These are phyloP conservation scores for Chlorella vulgaris DNA, from an alignment of 139 green algal species.

Conservation along the genomic window DNA sequence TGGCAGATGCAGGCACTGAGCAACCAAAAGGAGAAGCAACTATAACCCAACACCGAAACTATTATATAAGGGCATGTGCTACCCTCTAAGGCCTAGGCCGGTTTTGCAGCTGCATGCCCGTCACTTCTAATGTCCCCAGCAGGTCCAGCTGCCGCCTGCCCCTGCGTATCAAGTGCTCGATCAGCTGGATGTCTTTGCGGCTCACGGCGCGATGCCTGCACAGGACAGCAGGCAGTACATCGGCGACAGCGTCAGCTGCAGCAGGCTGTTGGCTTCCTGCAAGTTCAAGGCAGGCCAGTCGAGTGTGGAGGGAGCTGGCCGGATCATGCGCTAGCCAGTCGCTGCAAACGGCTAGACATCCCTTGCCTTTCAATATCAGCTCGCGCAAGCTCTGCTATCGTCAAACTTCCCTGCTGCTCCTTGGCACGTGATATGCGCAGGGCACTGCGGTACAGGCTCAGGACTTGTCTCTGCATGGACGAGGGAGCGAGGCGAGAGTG, in stretches of 20 bases:
- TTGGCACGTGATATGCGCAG: conserved; percentile 19
- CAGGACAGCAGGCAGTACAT: background rate
- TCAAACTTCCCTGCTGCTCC: background rate
- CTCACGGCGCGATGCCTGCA: conserved; percentile 16
- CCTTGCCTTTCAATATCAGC: conserved; percentile 39
- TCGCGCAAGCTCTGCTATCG: conserved; percentile 7
- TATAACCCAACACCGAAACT: too few species aligned
- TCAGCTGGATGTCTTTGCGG: conserved; percentile 26
- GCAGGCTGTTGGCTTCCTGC: too few species aligned
- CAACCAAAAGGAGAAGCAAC: background rate
- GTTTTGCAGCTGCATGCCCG: conserved; percentile 3
- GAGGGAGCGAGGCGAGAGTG: background rate
- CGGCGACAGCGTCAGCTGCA: too few species aligned
- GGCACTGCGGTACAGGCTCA: conserved; percentile 34
- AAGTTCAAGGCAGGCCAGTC: too few species aligned
- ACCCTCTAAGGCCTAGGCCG: too few species aligned
- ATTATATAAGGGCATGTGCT: too few species aligned
- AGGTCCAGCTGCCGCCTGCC: conserved; percentile 43
- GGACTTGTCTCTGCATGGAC: conserved; percentile 34
- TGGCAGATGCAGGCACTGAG: too few species aligned
- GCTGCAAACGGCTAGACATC: too few species aligned
- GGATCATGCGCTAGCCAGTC: too few species aligned
- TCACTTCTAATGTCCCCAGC: conserved; percentile 3
- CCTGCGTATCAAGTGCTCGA: conserved; percentile 44
- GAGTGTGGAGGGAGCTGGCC: too few species aligned